Evolutionary conservation across 78 protist genomes (phyloP).

Genomic region (Dictyostelium capitatum): DNA sequence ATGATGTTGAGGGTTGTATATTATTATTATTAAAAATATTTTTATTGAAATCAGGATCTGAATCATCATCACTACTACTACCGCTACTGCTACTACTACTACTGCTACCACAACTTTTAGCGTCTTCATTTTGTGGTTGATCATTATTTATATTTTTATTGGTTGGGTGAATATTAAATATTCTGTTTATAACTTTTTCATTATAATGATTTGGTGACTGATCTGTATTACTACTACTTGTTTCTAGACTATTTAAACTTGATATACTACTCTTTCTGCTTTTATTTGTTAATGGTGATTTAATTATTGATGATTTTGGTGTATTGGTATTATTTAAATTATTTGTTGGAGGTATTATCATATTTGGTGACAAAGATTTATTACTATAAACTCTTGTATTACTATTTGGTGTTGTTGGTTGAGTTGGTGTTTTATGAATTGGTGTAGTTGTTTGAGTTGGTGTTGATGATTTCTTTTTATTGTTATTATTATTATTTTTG

Average conservation of each 20-base stretch:
- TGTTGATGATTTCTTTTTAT: background rate
- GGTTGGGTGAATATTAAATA: slow-evolving; percentile 5
- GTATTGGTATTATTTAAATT: background rate
- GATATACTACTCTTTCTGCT: background rate
- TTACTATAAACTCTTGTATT: background rate
- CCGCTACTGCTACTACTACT: background rate
- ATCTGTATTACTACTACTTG: background rate
- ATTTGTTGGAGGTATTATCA: background rate
- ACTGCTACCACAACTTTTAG: too few relatives aligned
- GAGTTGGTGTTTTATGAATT: background rate
- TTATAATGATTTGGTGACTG: background rate
- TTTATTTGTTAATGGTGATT: background rate
- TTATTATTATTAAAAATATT: slow-evolving; percentile 1
- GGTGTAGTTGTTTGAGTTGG: background rate
- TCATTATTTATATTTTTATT: slow-evolving; percentile 2
- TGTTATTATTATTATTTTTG: too few relatives aligned
- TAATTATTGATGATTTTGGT: background rate
- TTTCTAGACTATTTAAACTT: background rate
- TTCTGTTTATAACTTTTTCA: slow-evolving; percentile 14
- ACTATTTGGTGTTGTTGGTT: background rate
- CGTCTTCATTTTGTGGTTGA: background rate
- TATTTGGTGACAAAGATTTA: slow-evolving; percentile 2
- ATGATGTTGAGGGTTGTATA: background rate
- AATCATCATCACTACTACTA: background rate
- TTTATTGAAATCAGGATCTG: slow-evolving; percentile 3